These are phyloP conservation scores for Psilocybe mexicana DNA, from an alignment of 1,284 basidiomycete species.

Conservation along the genomic window DNA sequence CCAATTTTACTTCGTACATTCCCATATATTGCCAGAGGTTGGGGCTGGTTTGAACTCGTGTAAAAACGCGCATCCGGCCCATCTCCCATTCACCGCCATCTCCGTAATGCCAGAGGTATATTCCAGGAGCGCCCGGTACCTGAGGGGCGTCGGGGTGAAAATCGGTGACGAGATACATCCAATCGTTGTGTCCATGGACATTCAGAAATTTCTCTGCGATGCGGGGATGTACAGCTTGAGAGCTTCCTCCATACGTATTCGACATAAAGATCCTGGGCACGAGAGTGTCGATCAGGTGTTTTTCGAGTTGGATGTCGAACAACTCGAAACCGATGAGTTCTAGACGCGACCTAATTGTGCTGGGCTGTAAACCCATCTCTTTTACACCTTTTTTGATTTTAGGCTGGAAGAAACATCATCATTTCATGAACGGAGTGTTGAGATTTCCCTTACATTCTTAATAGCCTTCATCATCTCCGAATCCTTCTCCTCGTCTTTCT, in stretches of 20 bases:
- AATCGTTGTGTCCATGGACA: constrained; percentile 26
- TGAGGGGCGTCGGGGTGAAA: constrained; percentile 30
- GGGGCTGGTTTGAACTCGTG: constrained; percentile 9
- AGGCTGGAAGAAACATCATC: constrained; percentile 1
- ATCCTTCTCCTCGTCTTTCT: constrained; percentile 2
- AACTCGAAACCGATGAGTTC: constrained; percentile 11
- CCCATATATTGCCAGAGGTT: constrained; percentile 37
- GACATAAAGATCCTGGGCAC: constrained; percentile 23
- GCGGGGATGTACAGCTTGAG: constrained; percentile 12
- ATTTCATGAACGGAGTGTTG: neutral
- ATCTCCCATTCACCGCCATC: neutral
- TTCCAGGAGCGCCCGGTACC: constrained; percentile 29
- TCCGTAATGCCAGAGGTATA: constrained; percentile 20
- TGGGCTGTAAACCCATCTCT: constrained; percentile 7
- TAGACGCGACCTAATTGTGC: constrained; percentile 11
- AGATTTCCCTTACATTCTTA: constrained; percentile 9
- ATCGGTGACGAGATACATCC: constrained; percentile 26
- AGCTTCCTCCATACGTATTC: constrained; percentile 26
- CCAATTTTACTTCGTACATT: constrained; percentile 27
- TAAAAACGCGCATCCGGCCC: constrained; percentile 20
- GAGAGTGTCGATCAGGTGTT: constrained; percentile 14
- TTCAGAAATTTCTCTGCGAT: constrained; percentile 6
- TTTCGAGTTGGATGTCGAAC: constrained; percentile 17
- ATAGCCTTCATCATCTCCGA: constrained; percentile 14
- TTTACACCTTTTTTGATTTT: constrained; percentile 12